A percentile compares a stretch with the other conserved stretches of the same genome.
These are phyloP conservation scores for Flaveria robusta DNA, from an alignment of 129 eudicot genomes.

Conservation along the genomic window DNA sequence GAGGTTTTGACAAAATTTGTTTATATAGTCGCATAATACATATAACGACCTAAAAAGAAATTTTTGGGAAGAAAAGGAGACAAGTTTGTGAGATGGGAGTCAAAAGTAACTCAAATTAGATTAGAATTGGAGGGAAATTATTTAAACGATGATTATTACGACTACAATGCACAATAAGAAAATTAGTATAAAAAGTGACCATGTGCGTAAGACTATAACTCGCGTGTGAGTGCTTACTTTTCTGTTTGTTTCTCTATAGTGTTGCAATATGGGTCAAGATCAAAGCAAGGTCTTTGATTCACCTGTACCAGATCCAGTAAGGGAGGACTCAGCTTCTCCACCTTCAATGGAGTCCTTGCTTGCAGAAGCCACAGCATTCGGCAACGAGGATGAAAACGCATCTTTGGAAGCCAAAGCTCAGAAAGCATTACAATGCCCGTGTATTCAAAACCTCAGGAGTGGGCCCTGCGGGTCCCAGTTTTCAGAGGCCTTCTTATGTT, in stretches of 20 bases:
- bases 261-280: slow-evolving; percentile 57
- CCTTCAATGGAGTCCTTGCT: slow-evolving; percentile 70
- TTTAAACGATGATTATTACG: background rate
- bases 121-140: background rate
- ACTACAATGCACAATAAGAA: too few species aligned
- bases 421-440: slow-evolving; percentile 91
- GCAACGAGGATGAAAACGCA: slow-evolving; percentile 52
- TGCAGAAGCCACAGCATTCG: slow-evolving; percentile 86
- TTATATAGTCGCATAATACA: background rate
- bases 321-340: slow-evolving; percentile 17
- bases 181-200: background rate
- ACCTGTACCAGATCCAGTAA: slow-evolving; percentile 29
- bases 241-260: background rate
- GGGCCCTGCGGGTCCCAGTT: slow-evolving; percentile 94
- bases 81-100: background rate
- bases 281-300: slow-evolving; percentile 40
- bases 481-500: slow-evolving; percentile 84
- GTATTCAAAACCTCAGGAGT: slow-evolving; percentile 70
- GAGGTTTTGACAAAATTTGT: too few species aligned
- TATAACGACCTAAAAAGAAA: background rate
- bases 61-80: background rate
- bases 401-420: slow-evolving; percentile 76
- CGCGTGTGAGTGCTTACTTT: background rate
- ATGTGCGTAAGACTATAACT: background rate
- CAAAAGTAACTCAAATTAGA: background rate